phyloP scores from a whole-genome alignment of 1,139 yeast genomes.

The Blastobotrys malaysiensis region DNA sequence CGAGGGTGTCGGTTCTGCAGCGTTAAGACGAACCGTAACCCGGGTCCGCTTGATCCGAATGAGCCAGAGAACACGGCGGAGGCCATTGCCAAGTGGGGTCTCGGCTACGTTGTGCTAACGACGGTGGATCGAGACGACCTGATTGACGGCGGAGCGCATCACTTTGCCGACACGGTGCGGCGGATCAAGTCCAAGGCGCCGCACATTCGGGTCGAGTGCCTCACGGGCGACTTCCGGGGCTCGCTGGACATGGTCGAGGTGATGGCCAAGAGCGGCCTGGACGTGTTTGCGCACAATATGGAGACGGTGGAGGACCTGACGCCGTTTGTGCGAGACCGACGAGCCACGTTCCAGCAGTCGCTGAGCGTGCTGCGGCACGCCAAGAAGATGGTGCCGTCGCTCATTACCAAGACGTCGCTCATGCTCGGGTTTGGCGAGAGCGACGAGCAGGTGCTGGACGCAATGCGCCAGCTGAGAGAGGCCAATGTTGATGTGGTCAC shows the following conservation, averaged over 20 bases:
- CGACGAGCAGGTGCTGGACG: conserved; percentile 77
- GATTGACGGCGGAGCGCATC: conserved; percentile 87
- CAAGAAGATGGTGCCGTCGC: conserved; percentile 63
- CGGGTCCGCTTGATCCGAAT: conserved; percentile 85
- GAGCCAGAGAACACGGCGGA: conserved; percentile 98
- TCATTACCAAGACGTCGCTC: conserved; percentile 87
- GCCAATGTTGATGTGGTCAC: conserved; percentile 90
- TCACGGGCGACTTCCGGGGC: conserved; percentile 95
- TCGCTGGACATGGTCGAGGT: conserved; percentile 73
- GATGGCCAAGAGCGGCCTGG: conserved; percentile 82
- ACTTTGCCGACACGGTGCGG: conserved; percentile 80
- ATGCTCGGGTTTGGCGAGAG: conserved; percentile 98
- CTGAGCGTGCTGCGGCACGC: conserved; percentile 73
- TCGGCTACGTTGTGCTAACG: conserved; percentile 95
- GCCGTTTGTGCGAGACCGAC: conserved; percentile 90
- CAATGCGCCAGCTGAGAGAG: conserved; percentile 68
- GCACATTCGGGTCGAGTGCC: conserved; percentile 84
- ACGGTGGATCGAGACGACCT: conserved; percentile 98
- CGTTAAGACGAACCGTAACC: conserved; percentile 85
- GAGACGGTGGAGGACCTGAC: conserved; percentile 96
- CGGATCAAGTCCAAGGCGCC: conserved; percentile 86
- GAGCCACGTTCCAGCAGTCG: conserved; percentile 93
- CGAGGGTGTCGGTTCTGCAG: conserved; percentile 98
- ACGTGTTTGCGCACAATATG: conserved; percentile 94
- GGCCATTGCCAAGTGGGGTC: conserved; percentile 96